These are phyloP conservation scores for Trichothecium sympodiale DNA, from an alignment of 2,329 filamentous ascomycete genomes.

Conservation along the genomic window DNA sequence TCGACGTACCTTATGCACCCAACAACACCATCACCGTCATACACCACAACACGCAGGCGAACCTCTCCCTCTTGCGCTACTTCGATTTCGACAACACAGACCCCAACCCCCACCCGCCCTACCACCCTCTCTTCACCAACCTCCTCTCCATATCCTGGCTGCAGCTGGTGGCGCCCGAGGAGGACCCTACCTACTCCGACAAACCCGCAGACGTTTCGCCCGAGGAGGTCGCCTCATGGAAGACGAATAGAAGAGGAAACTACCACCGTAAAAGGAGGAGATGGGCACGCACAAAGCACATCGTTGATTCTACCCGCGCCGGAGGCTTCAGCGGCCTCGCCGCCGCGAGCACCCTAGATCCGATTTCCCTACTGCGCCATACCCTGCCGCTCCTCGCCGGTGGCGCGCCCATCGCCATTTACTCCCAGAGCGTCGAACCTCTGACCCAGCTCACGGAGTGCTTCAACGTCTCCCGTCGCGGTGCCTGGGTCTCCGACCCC, in stretches of 20 bases:
- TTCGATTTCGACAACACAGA: slow-evolving; percentile 71
- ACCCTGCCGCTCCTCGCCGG: slow-evolving; percentile 71
- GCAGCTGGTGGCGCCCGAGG: slow-evolving; percentile 67
- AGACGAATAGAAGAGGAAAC: slow-evolving; percentile 69
- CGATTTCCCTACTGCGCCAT: slow-evolving; percentile 61
- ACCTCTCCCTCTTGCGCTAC: slow-evolving; percentile 78
- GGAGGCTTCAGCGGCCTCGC: slow-evolving; percentile 78
- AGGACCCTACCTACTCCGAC: slow-evolving; percentile 62
- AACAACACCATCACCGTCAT: slow-evolving; percentile 73
- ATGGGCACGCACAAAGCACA: slow-evolving; percentile 60
- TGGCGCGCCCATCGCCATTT: slow-evolving; percentile 76
- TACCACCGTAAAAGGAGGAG: slow-evolving; percentile 84
- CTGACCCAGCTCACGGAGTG: slow-evolving; percentile 68
- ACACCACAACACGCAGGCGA: slow-evolving; percentile 75
- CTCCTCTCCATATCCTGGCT: slow-evolving; percentile 85
- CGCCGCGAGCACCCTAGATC: slow-evolving; percentile 74
- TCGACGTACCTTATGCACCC: slow-evolving; percentile 53
- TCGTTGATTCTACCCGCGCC: slow-evolving; percentile 62
- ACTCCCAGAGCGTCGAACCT: slow-evolving; percentile 71
- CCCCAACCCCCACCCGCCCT: slow-evolving; percentile 41
- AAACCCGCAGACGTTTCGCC: slow-evolving; percentile 49
- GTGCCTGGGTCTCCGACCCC: slow-evolving; percentile 55
- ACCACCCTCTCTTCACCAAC: slow-evolving; percentile 73
- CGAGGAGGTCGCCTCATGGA: slow-evolving; percentile 57
- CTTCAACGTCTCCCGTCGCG: slow-evolving; percentile 70